Evolutionary conservation across 768 basidiomycete genomes (phyloP), one percentile per base, ranked within the genome.

Genomic region (Dioszegia aurantiaca): DNA sequence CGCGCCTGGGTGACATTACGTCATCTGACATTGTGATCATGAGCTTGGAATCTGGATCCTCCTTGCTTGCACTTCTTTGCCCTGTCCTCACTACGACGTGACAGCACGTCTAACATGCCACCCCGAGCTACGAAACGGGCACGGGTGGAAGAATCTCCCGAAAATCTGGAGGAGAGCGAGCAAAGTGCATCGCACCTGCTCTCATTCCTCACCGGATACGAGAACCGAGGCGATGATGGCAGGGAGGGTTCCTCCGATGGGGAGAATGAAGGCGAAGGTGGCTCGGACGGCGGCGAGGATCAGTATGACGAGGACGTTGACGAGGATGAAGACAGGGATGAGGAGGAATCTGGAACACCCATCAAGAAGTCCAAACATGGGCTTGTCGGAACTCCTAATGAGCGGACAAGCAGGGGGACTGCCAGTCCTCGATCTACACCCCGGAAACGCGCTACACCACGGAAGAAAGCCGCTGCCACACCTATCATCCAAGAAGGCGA

Each of bases 181-280:
- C 55, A 54, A 40, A 61, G 47, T 42, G 68, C 68, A 19, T 72
- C 70, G 0, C 70, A 72, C 42, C 59, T 72, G 6, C 62, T 72
- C 28, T 72, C 70, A 10, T 72, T 72, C 47, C 54, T 72, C 12
- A 72, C 68, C 16, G 68, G 66, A 4, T 72, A 72, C 45, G 68
- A 67, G 24, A 46, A 60, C 23, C 33, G 30, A 48, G 52, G 16
- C 42, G 40, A 65, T 8, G 55, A 61, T n/a, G n/a, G n/a, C 11
- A 24, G 45, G 19, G 64, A 65, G 17, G 45, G 43, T 6, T 31
- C 23, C 17, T 44, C 41, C 3, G 68, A 64, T 30, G 61, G 40
- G 12, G 63, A 57, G 55, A 61, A 65, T 2, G 49, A 46, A 10
- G 59, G 54, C 1, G 64, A 64, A 21, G 64, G 56, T 6, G 54